These are phyloP conservation scores for Arctium lappa DNA, from an alignment of 129 eudicot species.

Conservation along the genomic window DNA sequence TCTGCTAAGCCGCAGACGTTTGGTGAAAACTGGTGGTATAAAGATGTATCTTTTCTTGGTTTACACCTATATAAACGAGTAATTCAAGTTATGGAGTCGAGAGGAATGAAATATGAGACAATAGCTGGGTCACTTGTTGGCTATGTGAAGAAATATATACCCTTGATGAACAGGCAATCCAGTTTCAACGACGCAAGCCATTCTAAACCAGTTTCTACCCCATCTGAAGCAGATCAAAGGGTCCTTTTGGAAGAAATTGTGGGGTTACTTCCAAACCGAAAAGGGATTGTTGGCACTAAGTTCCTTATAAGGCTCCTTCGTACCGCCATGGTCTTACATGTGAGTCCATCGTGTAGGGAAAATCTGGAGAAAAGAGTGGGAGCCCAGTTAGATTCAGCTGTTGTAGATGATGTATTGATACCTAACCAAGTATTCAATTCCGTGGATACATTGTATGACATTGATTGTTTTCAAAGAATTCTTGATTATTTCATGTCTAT, in stretches of 20 bases:
- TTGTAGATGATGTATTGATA: conserved; percentile 60
- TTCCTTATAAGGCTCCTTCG: conserved; percentile 65
- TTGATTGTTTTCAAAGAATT: conserved; percentile 89
- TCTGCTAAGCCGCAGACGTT: conserved; percentile 25
- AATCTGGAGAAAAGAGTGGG: conserved; percentile 76
- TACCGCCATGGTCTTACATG: conserved; percentile 68
- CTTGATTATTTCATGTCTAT: conserved; percentile 64
- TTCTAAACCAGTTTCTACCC: conserved; percentile 43
- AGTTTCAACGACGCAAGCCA: conserved; percentile 48
- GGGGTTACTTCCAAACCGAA: conserved; percentile 57
- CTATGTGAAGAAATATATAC: conserved; percentile 70
- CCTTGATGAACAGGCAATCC: conserved; percentile 58
- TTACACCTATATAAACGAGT: conserved; percentile 60
- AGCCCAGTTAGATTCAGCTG: conserved; percentile 68
- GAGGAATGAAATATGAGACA: conserved; percentile 62
- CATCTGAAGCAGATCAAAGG: conserved; percentile 77
- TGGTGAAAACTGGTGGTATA: conserved; percentile 78
- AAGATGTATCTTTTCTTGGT: conserved; percentile 68
- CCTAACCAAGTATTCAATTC: conserved; percentile 72
- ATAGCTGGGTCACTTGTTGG: conserved; percentile 75
- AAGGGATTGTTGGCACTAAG: conserved; percentile 61
- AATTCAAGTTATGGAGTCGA: conserved; percentile 52
- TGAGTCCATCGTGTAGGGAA: conserved; percentile 63
- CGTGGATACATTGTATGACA: conserved; percentile 67
- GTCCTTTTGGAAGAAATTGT: conserved; percentile 80